Percentiles rank a stretch among this genome's conserved stretches.
Conservation (phyloP, 805 yeast genomes). For the Ascoidea tarda region DNA sequence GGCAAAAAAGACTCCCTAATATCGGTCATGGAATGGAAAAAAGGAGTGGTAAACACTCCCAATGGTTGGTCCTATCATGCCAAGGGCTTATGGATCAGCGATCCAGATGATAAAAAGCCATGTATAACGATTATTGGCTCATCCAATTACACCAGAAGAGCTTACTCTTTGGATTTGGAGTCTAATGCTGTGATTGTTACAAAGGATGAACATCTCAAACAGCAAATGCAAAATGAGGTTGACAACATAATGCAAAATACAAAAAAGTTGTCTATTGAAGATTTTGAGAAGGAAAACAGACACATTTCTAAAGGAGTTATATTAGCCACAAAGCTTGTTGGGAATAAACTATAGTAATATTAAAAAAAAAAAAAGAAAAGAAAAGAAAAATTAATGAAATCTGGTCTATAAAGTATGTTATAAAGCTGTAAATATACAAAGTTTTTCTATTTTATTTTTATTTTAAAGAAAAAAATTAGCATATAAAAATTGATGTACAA, state of each 20-base stretch:
- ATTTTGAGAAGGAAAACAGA: constrained; percentile 37
- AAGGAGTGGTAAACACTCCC: constrained; percentile 67
- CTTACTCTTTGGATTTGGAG: constrained; percentile 80
- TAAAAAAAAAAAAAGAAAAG: too few species aligned
- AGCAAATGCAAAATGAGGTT: constrained; percentile 46
- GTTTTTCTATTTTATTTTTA: too few species aligned
- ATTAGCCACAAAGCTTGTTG: constrained; percentile 48
- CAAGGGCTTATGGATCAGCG: constrained; percentile 79
- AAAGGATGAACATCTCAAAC: constrained; percentile 42
- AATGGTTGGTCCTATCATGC: constrained; percentile 98
- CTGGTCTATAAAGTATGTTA: too few species aligned
- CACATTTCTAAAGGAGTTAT: constrained; percentile 48
- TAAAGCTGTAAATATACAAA: too few species aligned
- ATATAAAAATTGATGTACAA: too few species aligned
- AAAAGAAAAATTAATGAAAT: too few species aligned
- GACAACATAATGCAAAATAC: constrained; percentile 43
- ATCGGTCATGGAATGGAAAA: constrained; percentile 68
- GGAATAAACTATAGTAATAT: constrained; percentile 30
- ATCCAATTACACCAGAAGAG: constrained; percentile 84
- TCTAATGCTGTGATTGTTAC: constrained; percentile 75
- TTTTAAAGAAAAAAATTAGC: too few species aligned
- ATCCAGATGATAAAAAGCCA: constrained; percentile 45
- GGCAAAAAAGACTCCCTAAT: constrained; percentile 22
- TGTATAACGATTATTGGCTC: constrained; percentile 78
- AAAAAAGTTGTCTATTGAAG: constrained; percentile 36